Conservation (phyloP, 352 stramenopile genomes). For the Salisapilia sapeloensis region DNA sequence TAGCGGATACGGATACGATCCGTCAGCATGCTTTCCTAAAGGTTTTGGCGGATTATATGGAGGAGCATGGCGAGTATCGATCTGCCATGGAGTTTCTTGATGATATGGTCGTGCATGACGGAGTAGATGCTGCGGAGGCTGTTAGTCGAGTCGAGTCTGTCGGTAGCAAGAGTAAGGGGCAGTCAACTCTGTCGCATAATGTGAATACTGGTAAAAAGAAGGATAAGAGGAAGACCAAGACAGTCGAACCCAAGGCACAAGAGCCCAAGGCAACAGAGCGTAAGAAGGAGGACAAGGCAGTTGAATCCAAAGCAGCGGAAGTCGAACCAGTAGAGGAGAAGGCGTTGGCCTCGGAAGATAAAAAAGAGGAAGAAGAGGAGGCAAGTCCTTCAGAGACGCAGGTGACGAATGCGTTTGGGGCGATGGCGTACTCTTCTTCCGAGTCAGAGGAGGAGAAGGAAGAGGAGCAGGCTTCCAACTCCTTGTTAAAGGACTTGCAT, state of each 20-base stretch:
- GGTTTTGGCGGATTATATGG: conserved; percentile 83
- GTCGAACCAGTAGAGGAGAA: background rate
- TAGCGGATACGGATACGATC: conserved; percentile 93
- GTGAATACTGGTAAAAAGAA: conserved; percentile 1
- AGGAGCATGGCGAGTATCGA: conserved; percentile 84
- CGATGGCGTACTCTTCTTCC: conserved; percentile 9
- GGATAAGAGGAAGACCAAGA: background rate
- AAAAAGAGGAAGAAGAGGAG: conserved; percentile 6
- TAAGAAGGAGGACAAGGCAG: background rate
- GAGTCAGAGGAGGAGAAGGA: conserved; percentile 3
- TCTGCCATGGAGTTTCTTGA: conserved; percentile 73
- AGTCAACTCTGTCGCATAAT: background rate
- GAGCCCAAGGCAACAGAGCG: background rate
- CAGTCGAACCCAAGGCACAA: background rate
- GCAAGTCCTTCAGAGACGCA: conserved; percentile 6
- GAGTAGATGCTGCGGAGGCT: too few relatives aligned
- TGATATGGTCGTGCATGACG: conserved; percentile 21
- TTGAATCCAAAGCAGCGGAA: background rate
- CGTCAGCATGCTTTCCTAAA: conserved; percentile 82
- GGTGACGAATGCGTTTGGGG: conserved; percentile 20
- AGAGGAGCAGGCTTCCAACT: conserved; percentile 12
- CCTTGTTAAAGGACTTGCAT: conserved; percentile 44
- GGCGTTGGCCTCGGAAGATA: conserved; percentile 2
- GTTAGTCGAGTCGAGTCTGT: background rate
- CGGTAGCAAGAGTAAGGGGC: background rate